Percentiles rank a stretch among this genome's conserved stretches.
Evolutionary conservation across 129 eudicot genomes (phyloP).

Genomic region (Helianthus annuus): DNA sequence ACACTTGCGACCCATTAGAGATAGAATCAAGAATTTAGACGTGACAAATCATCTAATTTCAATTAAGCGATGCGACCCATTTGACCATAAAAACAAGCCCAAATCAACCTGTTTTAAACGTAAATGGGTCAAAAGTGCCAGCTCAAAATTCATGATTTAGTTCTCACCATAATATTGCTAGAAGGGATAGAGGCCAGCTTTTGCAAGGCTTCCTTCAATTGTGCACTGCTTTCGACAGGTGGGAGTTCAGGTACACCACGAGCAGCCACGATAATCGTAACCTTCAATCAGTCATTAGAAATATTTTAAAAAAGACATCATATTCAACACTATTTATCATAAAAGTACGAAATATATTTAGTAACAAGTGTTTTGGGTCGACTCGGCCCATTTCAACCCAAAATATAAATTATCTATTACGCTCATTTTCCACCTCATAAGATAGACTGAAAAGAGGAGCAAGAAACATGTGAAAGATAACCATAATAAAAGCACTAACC

Average conservation of each 20-base stretch:
- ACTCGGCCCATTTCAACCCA: no score
- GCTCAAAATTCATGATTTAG: not conserved
- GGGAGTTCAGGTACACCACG: constrained; percentile 58
- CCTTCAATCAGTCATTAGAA: constrained; percentile 39
- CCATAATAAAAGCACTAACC: constrained; percentile 37
- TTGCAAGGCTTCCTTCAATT: constrained; percentile 72
- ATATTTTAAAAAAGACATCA: no score
- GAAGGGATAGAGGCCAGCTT: constrained; percentile 66
- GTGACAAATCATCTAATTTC: not conserved
- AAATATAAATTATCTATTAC: no score
- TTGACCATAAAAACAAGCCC: not conserved
- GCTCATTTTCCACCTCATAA: no score
- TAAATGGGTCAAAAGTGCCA: no score
- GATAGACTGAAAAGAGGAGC: no score
- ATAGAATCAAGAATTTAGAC: not conserved
- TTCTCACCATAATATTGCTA: constrained; percentile 49
- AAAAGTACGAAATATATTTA: no score
- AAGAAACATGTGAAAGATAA: not conserved
- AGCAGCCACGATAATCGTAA: constrained; percentile 87
- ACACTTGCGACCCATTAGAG: not conserved
- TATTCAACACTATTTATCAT: no score
- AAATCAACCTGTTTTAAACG: no score
- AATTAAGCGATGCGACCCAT: not conserved
- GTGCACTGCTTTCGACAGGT: constrained; percentile 48
- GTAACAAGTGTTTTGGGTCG: no score